Evolutionary conservation across 2,329 filamentous ascomycete species (phyloP).

Genomic region (Nigrograna mackinnonii): DNA sequence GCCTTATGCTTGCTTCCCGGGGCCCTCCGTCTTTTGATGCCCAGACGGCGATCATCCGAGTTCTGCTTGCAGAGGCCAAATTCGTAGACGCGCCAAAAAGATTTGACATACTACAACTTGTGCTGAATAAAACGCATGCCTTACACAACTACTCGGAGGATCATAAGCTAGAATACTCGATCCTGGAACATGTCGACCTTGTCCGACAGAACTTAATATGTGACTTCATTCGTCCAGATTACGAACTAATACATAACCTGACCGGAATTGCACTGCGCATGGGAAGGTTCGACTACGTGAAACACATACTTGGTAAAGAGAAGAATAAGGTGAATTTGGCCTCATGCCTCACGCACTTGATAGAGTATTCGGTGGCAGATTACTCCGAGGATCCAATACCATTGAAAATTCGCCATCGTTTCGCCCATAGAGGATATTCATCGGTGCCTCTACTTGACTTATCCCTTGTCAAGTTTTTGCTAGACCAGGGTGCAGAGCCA

Average conservation of each 20-base stretch:
- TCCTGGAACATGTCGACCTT: not conserved
- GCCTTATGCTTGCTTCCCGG: not conserved
- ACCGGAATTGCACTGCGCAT: too few species aligned
- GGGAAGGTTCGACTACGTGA: too few species aligned
- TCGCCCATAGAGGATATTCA: not conserved
- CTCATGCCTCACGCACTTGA: not conserved
- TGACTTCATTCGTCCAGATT: not conserved
- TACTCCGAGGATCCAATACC: not conserved
- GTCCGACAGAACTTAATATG: not conserved
- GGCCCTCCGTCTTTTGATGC: not conserved
- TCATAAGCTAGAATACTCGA: too few species aligned
- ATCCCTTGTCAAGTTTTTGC: not conserved
- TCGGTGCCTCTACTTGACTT: not conserved
- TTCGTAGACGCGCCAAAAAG: not conserved
- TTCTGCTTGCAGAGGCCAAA: not conserved
- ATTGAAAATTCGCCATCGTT: not conserved
- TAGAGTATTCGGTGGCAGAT: not conserved
- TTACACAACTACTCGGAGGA: too few species aligned
- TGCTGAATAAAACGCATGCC: too few species aligned
- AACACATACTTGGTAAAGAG: not conserved
- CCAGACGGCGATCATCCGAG: not conserved
- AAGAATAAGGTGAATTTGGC: not conserved
- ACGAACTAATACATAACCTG: too few species aligned
- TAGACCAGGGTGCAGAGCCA: not conserved
- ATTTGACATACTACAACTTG: not conserved